Conservation (phyloP, 495 filamentous ascomycete species). For the Achaetomiella virescens region DNA sequence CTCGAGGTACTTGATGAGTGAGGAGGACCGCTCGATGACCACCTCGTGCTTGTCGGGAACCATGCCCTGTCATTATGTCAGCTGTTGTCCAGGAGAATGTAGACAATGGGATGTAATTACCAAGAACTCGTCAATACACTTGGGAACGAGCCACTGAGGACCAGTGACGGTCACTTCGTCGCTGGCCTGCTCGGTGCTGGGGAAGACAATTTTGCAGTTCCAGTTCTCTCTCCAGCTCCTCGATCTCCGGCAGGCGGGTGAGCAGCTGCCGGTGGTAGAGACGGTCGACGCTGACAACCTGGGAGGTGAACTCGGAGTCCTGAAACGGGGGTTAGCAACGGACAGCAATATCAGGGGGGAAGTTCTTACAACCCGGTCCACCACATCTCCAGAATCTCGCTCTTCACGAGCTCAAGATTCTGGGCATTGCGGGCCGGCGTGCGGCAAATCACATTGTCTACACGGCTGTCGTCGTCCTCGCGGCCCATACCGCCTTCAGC, state of each 20-base stretch:
- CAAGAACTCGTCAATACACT: slow-evolving; percentile 90
- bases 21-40: slow-evolving; percentile 64
- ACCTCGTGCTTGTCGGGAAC: slow-evolving; percentile 94
- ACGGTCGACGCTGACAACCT: slow-evolving; percentile 87
- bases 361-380: slow-evolving; percentile 75
- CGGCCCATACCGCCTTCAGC: slow-evolving; percentile 70
- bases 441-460: slow-evolving; percentile 98
- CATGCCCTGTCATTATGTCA: slow-evolving; percentile 58
- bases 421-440: slow-evolving; percentile 96
- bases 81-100: background rate
- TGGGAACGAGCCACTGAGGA: slow-evolving; percentile 93
- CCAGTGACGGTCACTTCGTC: slow-evolving; percentile 93
- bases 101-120: slow-evolving; percentile 36
- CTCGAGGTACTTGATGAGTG: slow-evolving; percentile 71
- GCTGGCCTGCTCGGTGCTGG: slow-evolving; percentile 93
- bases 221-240: slow-evolving; percentile 95
- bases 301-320: slow-evolving; percentile 93
- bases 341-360: background rate
- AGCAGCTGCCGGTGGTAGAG: slow-evolving; percentile 92
- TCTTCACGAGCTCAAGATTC: slow-evolving; percentile 93
- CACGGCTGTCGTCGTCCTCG: slow-evolving; percentile 95
- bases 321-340: slow-evolving; percentile 23
- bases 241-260: slow-evolving; percentile 76
- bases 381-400: slow-evolving; percentile 99
- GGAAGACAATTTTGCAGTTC: slow-evolving; percentile 98